These are phyloP conservation scores for Wickerhamiella parazyma DNA, from an alignment of 805 yeast genomes.

Conservation along the genomic window DNA sequence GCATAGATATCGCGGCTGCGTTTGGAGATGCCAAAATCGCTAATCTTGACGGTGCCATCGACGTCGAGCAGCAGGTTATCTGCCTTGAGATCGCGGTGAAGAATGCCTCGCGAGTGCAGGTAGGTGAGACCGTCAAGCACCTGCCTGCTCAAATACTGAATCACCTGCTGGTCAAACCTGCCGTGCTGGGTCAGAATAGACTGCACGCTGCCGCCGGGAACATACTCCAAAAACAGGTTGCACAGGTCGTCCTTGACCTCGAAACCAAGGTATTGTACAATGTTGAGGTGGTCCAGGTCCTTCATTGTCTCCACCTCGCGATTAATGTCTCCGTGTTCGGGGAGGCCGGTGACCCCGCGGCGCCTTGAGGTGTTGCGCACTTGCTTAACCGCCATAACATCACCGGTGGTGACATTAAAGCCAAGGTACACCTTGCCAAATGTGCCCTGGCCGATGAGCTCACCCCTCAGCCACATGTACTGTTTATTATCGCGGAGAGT, in stretches of 20 bases:
- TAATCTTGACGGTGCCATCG: conserved; percentile 88
- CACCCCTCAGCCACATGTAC: conserved; percentile 97
- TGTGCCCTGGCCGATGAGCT: conserved; percentile 88
- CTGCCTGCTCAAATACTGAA: conserved; percentile 62
- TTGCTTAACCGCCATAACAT: conserved; percentile 97
- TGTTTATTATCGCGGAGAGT: conserved; percentile 54
- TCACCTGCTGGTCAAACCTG: conserved; percentile 63
- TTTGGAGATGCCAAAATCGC: conserved; percentile 94
- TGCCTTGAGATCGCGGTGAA: conserved; percentile 90
- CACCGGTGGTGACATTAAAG: conserved; percentile 90
- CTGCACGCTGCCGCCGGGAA: conserved; percentile 95
- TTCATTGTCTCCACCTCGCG: conserved; percentile 90
- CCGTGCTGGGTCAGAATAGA: conserved; percentile 73
- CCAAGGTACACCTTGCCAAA: conserved; percentile 91
- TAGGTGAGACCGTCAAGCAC: conserved; percentile 77
- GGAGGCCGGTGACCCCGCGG: conserved; percentile 20
- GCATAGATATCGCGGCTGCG: conserved; percentile 72
- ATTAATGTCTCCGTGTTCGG: conserved; percentile 66
- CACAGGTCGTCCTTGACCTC: conserved; percentile 63
- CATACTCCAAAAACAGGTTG: conserved; percentile 85
- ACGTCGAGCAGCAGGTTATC: conserved; percentile 78
- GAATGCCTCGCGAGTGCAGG: conserved; percentile 70
- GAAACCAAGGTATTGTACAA: conserved; percentile 92
- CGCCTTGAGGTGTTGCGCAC: conserved; percentile 42
- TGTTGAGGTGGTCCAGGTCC: conserved; percentile 83